Evolutionary conservation across 768 basidiomycete species (phyloP).

Genomic region (Pholiota conissans): DNA sequence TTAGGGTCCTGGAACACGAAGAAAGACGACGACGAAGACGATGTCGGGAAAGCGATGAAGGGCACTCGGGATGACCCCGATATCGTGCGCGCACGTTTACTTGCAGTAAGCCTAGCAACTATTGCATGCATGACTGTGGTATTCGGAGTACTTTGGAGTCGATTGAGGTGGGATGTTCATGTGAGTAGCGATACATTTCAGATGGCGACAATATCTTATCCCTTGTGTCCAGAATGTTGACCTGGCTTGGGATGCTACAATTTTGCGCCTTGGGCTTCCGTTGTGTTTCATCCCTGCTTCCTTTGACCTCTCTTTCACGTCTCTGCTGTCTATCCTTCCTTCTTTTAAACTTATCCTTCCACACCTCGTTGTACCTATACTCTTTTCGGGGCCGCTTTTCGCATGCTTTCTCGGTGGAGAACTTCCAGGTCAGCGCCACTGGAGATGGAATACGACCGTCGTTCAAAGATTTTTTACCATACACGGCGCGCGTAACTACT

Average conservation of each 20-base stretch:
- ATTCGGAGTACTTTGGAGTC: constrained; percentile 37
- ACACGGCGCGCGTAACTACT: constrained; percentile 72
- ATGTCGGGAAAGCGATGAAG: not conserved
- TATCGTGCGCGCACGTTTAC: constrained; percentile 79
- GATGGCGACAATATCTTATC: constrained; percentile 3
- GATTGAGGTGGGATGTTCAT: constrained; percentile 20
- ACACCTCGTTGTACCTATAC: constrained; percentile 66
- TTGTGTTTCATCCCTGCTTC: not conserved
- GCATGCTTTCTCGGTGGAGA: constrained; percentile 42
- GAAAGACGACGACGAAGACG: not conserved
- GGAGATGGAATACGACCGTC: constrained; percentile 43
- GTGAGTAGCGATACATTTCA: constrained; percentile 15
- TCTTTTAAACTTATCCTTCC: no score
- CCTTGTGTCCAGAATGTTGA: constrained; percentile 5
- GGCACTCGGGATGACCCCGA: constrained; percentile 73
- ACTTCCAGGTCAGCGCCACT: constrained; percentile 57
- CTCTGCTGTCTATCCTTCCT: no score
- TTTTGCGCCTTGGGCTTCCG: constrained; percentile 41
- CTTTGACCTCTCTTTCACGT: not conserved
- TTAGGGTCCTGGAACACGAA: constrained; percentile 29
- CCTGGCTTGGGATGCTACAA: constrained; percentile 25
- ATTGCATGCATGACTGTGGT: constrained; percentile 54
- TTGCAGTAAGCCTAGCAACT: constrained; percentile 67
- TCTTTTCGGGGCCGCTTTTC: constrained; percentile 81
- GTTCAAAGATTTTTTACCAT: constrained; percentile 44